These are phyloP conservation scores for Phytophthora pini DNA, from an alignment of 352 stramenopile species.

Conservation along the genomic window DNA sequence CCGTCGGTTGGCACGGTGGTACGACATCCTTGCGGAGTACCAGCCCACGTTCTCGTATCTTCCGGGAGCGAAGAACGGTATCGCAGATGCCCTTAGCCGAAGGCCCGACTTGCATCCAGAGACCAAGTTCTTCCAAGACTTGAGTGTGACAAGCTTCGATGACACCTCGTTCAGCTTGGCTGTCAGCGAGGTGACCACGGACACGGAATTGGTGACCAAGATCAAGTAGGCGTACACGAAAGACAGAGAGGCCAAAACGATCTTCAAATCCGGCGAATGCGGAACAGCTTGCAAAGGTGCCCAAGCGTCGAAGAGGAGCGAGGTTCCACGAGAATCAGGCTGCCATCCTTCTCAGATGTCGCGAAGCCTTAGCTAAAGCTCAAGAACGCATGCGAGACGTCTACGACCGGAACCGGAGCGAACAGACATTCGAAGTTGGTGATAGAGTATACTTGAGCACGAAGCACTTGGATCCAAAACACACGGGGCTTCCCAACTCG, in stretches of 20 bases:
- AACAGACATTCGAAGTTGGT: constrained; percentile 16
- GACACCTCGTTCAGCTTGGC: too few species aligned
- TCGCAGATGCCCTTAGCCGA: background rate
- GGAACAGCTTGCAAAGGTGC: too few species aligned
- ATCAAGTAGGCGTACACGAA: background rate
- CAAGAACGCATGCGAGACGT: constrained; percentile 20
- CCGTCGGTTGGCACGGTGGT: background rate
- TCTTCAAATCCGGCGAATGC: background rate
- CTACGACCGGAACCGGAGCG: constrained; percentile 11
- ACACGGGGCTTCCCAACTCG: constrained; percentile 17
- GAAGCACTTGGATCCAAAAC: constrained; percentile 14
- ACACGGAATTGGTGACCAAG: background rate
- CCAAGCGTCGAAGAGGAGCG: too few species aligned
- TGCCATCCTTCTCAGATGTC: constrained; percentile 6
- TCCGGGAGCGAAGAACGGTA: background rate
- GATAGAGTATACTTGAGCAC: constrained; percentile 26
- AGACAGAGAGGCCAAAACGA: background rate
- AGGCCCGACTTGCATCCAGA: background rate
- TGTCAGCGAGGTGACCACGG: too few species aligned
- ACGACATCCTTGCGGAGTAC: background rate
- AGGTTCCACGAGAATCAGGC: too few species aligned
- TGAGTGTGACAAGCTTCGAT: too few species aligned
- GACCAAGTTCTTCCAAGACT: too few species aligned
- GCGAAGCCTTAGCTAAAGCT: constrained; percentile 10
- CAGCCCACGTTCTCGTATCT: background rate